Evolutionary conservation across 2,329 filamentous ascomycete genomes (phyloP), one percentile per base, ranked within the genome.

Genomic region (Didymellaceae sp.): DNA sequence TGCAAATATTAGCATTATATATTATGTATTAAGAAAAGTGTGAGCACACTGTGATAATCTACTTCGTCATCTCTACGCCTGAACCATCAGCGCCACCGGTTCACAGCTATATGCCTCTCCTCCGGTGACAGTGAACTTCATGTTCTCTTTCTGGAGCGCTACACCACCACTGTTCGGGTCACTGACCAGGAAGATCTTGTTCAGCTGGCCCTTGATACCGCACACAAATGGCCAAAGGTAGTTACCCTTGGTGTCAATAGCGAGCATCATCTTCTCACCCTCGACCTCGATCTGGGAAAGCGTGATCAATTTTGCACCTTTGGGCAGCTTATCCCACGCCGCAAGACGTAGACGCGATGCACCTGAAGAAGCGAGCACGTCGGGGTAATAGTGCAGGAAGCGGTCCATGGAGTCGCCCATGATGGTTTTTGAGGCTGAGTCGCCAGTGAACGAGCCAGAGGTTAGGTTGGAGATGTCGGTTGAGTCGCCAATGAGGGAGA

Each of bases 221-320:
- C 47, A 51, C 22, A 51, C 47, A 13, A 51, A 51, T 8, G 47
- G 41, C 47, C 47, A 51, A 3, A 51, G 35, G 30, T 51, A 44
- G 13, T 16, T 35, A 6, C 47, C 40, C 28, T 45, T 45, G 1
- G 47, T 51, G n/a, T 51, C 47, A n/a, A 51, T 45, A 14, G 26
- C 47, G 10, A 51, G 28, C 47, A 51, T 51, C 41, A 51, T 45
- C n/a, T 16, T 51, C 30, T 39, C 41, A 7, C 34, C 41, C 35
- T 51, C 47, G 22, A 51, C 41, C 13, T 45, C 34, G 10, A 51
- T 18, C 30, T 51, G 47, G 6, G 40, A 40, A 1, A 51, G 47
- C 22, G 41, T 51, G 22, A 45, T 44, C n/a, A 51, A 28, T 35
- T 51, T 51, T 5, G 47, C 47, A 7, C 47, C 41, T 30, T 51